Conservation (phyloP, 2,329 filamentous ascomycete genomes). For the Claviceps maximensis region DNA sequence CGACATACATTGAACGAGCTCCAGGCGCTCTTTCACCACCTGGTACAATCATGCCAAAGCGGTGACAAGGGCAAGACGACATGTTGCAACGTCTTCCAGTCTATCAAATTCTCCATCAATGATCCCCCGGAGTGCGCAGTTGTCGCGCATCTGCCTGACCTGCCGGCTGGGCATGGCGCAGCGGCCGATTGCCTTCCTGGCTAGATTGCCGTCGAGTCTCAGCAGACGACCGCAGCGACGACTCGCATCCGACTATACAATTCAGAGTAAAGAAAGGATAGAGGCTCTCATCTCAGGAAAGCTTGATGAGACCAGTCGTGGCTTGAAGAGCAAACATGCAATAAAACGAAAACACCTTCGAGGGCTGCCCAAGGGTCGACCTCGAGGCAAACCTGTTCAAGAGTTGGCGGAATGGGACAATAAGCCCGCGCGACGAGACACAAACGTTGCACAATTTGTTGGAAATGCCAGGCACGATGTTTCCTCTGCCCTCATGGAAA, state of each 20-base stretch:
- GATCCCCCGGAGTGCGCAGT: constrained; percentile 21
- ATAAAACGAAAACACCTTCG: neutral
- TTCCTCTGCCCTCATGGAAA: neutral
- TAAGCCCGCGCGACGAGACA: neutral
- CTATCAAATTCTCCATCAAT: constrained; percentile 13
- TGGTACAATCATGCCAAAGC: neutral
- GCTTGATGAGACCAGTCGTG: neutral
- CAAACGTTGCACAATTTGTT: neutral
- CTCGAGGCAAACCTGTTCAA: neutral
- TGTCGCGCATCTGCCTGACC: constrained; percentile 21
- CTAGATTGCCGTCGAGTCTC: constrained; percentile 5
- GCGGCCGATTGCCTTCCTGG: constrained; percentile 7
- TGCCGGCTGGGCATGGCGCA: constrained; percentile 19
- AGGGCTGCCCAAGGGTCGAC: constrained; percentile 1
- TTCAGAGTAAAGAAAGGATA: constrained; percentile 12
- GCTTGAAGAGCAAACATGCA: neutral
- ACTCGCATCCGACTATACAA: constrained; percentile 13
- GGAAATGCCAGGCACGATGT: neutral
- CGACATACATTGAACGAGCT: no score
- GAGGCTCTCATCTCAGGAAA: constrained; percentile 14
- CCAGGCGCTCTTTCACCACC: no score
- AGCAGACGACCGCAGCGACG: constrained; percentile 8
- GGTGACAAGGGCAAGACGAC: neutral
- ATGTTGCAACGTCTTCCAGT: neutral
- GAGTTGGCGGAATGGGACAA: constrained; percentile 7